Base-by-base conservation (phyloP, 1,284 basidiomycete genomes). In the Ustilago bromivora region DNA sequence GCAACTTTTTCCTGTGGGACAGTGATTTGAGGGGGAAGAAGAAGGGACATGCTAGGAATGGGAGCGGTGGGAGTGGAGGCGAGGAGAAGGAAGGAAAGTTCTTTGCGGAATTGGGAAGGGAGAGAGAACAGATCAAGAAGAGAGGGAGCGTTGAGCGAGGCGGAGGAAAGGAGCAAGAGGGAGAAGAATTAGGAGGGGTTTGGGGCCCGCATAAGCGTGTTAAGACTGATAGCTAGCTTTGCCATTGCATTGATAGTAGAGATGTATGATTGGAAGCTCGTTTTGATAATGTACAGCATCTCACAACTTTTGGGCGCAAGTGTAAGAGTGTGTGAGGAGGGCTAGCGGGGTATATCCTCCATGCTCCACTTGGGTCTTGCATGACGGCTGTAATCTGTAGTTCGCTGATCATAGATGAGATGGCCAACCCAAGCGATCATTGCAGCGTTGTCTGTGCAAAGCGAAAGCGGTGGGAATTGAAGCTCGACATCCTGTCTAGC, bases 391-490 rank as follows among this genome's bases (percentile, higher is more conserved):
- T 76, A 66, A 40, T 82, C 82, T 17, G 36, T 41, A 1, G 81
- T 83, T 4, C 79, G 63, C 6, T 76, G 64, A 2, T 63, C 31
- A 57, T 67, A 82, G 56, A 76, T 65, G 19, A 83, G 54, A 47
- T 81, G 79, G 4, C 71, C 84, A 4, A 71, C 72, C 72, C 82
- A 83, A 0, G 84, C 84, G 53, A 86, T 84, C 84, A 86, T 86
- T 1, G 80, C 84, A 0, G 84, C 84, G 49, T 86, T 86, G 63
- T 85, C 82, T 1, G 82, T 81, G 60, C 83, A 85, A 40, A 85
- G 61, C 5, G 70, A 64, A 1, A 81, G 59, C n/a, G 84, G 84
- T 0, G 84, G 84, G 65, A 85, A 85, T 35, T 72, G 57, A 15
- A 84, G 60, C 11, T 57, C 10, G 1, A 79, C 76, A 32, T 84